Evolutionary conservation across 2,329 filamentous ascomycete species (phyloP), one percentile per base, ranked within the genome.

Genomic region (Didymella pomorum): DNA sequence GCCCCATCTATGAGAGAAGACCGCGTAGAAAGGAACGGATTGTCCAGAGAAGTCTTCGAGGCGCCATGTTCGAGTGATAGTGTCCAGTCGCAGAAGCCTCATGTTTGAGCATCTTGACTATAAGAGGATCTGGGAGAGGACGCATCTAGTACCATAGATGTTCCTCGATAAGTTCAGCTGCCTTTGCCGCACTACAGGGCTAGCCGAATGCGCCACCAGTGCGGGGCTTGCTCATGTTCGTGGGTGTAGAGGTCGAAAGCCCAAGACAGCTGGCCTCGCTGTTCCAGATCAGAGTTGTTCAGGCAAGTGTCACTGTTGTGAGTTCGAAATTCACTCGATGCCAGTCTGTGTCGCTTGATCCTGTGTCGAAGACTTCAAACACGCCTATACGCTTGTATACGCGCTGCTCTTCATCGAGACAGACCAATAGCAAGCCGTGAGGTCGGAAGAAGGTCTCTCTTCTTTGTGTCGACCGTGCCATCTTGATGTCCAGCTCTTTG

Each of bases 401-500:
- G 2, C 47, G 28, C 37, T 45, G 12, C 11, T 14, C 31, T 7
- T 46, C 43, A 2, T n/a, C 5, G 4, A 44, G 9, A 3, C 29
- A 47, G 2, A 43, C 37, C 18, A 52, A 12, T 1, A 52, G 8
- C 4, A 60, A 43, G 4, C 57, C 57, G 26, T 60, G 52, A 18
- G 47, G 51, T 9, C 42, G 51, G n/a, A 59, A 54, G 11, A 56
- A 52, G 0, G 48, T 52, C 26, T 52, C 52, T 16, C 52, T 47
- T 26, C 43, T 55, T 9, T 28, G 16, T 4, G 52, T 52, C 12
- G n/a, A 44, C 12, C 39, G 45, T 3, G 50, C 47, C 31, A 48
- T n/a, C 11, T 21, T 35, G 4, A 56, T 33, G 8, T 60, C 57
- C 8, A 28, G 12, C 1, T 9, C 29, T 21, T 60, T 56, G 20